Base-by-base conservation (phyloP, 768 basidiomycete genomes). In the Lactarius quietus region DNA sequence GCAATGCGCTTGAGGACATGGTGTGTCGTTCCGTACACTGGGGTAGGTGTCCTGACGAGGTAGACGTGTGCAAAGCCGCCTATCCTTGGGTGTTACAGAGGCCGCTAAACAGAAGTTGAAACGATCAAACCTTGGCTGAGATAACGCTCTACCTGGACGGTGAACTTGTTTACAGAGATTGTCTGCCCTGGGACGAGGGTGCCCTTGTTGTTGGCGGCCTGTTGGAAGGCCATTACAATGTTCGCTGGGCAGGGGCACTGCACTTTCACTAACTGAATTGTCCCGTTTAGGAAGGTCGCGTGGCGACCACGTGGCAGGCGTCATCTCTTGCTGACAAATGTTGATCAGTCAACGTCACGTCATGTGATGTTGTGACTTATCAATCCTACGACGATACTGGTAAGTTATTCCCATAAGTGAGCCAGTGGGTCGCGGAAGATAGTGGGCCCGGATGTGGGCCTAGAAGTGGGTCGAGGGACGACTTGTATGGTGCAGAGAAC, bases 61-160 rank as follows among this genome's bases (percentile, higher is more conserved):
- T 99, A 99, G 45, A 99, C 96, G 78, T 98, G 92, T 8, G 97
- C 95, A 76, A 97, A 99, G 20, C 97, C 97, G 78, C 97, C 95
- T 97, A 73, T 51, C 31, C 45, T 65, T 38, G 67, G 61, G 64
- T 45, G 59, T 66, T 55, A 69, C 43, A 56, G 38, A 43, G 61
- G 45, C 48, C 43, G 56, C 29, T 52, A 12, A 57, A 45, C 45
- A 31, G 57, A 63, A 31, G 52, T 54, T 51, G 14, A 68, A 63
- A 18, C 43, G 61, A 54, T 74, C 80, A 68, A 71, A 89, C 95
- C 97, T 87, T 99, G 96, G 51, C 90, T 92, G 58, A 99, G 84
- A 80, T 97, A 98, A 73, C 89, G 86, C 74, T 98, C 95, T 53
- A 99, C 92, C 72, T 90, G 87, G 61, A 99, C 95, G 23, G 82